A percentile compares a stretch with the other conserved stretches of the same genome.
Conservation (phyloP, 2,329 filamentous ascomycete species). For the Calcarisporium arbuscula region DNA sequence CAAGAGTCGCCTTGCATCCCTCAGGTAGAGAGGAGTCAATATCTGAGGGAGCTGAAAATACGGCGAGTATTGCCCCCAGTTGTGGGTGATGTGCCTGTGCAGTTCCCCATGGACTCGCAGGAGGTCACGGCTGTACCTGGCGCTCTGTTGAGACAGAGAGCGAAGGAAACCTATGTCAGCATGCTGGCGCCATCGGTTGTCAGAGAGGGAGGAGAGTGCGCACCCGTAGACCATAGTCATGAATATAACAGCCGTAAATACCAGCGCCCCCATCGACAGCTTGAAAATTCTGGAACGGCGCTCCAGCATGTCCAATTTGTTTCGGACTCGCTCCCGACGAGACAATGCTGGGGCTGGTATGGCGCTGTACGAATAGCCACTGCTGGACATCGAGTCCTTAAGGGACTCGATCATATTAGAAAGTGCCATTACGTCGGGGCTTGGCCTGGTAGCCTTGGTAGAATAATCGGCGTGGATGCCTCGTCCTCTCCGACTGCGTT, state of each 20-base stretch:
- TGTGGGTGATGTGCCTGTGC: slow-evolving; percentile 55
- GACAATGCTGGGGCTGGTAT: slow-evolving; percentile 13
- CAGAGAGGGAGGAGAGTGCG: neutral
- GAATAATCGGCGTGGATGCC: too few relatives aligned
- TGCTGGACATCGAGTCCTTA: slow-evolving; percentile 11
- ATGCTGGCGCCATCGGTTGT: neutral
- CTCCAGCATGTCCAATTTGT: neutral
- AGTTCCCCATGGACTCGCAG: slow-evolving; percentile 31
- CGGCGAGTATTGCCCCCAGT: slow-evolving; percentile 85
- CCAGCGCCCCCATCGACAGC: slow-evolving; percentile 11
- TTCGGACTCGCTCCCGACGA: neutral
- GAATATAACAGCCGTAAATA: slow-evolving; percentile 11
- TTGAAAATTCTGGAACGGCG: slow-evolving; percentile 10
- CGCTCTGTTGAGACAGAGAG: neutral
- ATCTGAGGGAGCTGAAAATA: slow-evolving; percentile 68
- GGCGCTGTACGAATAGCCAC: slow-evolving; percentile 22
- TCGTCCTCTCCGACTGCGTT: too few relatives aligned
- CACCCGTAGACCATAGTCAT: slow-evolving; percentile 13
- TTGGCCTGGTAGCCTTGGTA: too few relatives aligned
- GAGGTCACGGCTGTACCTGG: too few relatives aligned
- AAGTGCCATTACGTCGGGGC: too few relatives aligned
- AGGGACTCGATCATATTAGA: slow-evolving; percentile 13
- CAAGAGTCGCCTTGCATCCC: slow-evolving; percentile 72
- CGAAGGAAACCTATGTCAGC: slow-evolving; percentile 1
- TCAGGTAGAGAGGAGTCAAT: slow-evolving; percentile 55